Conservation (phyloP, 257 asterid genomes). For the Penstemon davidsonii region DNA sequence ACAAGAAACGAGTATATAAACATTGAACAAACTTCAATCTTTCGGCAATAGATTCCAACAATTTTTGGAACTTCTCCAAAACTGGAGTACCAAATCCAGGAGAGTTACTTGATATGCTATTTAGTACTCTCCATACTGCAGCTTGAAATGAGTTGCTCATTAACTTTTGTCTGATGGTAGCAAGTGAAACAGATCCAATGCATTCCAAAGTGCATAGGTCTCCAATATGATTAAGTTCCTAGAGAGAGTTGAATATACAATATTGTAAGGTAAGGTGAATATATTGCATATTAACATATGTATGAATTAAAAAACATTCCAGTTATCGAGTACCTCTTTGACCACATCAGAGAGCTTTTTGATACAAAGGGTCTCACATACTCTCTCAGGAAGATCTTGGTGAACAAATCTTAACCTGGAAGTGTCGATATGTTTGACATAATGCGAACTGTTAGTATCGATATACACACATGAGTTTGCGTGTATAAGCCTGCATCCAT, state of each 20-base stretch:
- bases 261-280: conserved; percentile 25
- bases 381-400: conserved; percentile 67
- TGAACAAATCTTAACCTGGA: conserved; percentile 89
- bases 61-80: conserved; percentile 49
- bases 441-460: conserved; percentile 76
- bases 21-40: conserved; percentile 65
- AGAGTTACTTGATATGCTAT: conserved; percentile 41
- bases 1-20: conserved; percentile 71
- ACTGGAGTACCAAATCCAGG: conserved; percentile 46
- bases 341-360: conserved; percentile 88
- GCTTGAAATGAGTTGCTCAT: conserved; percentile 73
- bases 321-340: conserved; percentile 62
- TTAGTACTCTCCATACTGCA: conserved; percentile 66
- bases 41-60: conserved; percentile 62
- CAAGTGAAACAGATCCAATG: conserved; percentile 61
- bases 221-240: conserved; percentile 71
- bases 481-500: conserved; percentile 89
- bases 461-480: conserved; percentile 78
- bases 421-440: conserved; percentile 67
- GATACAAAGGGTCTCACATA: conserved; percentile 68
- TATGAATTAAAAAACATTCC: conserved; percentile 11
- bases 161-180: conserved; percentile 54
- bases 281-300: conserved; percentile 18
- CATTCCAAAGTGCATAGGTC: conserved; percentile 52
- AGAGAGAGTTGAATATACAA: conserved; percentile 32